Base-by-base conservation (phyloP, 2,329 filamentous ascomycete species). In the Lachnellula hyalina region DNA sequence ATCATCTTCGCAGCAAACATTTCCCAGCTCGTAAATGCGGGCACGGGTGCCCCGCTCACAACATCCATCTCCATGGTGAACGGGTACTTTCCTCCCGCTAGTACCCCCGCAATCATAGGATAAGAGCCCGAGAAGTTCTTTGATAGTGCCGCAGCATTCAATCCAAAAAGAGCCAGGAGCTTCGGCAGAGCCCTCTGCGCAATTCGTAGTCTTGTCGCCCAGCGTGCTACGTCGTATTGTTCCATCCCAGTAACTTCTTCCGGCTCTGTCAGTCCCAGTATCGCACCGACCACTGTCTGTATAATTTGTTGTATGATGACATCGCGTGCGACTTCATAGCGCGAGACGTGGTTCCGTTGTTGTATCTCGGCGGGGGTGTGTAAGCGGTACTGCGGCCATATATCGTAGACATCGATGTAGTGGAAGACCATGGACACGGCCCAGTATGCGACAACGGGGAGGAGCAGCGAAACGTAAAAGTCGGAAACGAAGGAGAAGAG, bases 311-410 rank as follows among this genome's bases (percentile, higher is more conserved):
- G 93, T 55, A 97, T 70, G 53, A 97, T 75, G 63, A 97, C 93
- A 76, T 97, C 93, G 70, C 89, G 86, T 60, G 93, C 83, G 3
- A 96, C 91, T 67, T 96, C 87, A 74, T 82, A 89, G 59, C 90
- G 84, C 47, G 88, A 83, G 51, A 90, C 93, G 67, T 90, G 90
- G 73, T 96, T 96, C 95, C 93, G 70, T 87, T 85, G 61, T 90
- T 83, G 9, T 60, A 97, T 87, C 73, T 97, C 93, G 51, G 90
- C 91, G 14, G 94, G 94, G 0, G 94, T 97, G 74, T 99, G 94
- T 42, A 99, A 79, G 60, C 94, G 87, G 74, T 97, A 96, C 66
- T 95, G 84, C 17, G 92, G 86, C 71, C 93, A 96, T 38, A 93
- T 75, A 71, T 96, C 90, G 73, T 86, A 85, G 55, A 85, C 77